Conservation (phyloP, 768 basidiomycete genomes). For the Tricholoma furcatifolium region DNA sequence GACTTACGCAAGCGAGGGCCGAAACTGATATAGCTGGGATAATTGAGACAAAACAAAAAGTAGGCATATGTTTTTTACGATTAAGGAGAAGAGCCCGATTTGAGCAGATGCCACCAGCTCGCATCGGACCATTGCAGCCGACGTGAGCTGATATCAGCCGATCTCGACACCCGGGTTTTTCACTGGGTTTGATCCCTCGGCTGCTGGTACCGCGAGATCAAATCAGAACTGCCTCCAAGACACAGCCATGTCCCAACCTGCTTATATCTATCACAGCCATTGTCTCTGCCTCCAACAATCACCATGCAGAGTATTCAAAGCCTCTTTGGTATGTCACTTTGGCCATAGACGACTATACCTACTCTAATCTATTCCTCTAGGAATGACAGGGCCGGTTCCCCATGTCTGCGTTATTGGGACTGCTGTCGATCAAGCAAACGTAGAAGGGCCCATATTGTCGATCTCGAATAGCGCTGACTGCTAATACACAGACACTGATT, state of each 20-base stretch:
- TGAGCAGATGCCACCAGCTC: too few relatives aligned
- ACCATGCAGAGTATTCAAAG: background rate
- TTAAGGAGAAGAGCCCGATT: too few relatives aligned
- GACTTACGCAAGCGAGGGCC: too few relatives aligned
- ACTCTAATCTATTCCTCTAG: background rate
- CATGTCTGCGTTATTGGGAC: too few relatives aligned
- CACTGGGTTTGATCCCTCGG: too few relatives aligned
- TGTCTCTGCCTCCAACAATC: background rate
- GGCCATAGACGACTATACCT: background rate
- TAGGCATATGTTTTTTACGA: too few relatives aligned
- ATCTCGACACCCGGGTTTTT: too few relatives aligned
- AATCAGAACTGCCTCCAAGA: background rate
- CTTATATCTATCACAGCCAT: background rate
- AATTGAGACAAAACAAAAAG: too few relatives aligned
- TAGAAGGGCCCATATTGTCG: background rate
- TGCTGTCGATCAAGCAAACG: background rate
- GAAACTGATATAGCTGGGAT: too few relatives aligned
- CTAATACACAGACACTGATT: background rate
- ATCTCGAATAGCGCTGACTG: background rate
- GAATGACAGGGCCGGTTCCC: background rate
- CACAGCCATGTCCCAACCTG: background rate
- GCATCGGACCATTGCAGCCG: too few relatives aligned
- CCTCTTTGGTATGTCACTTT: conserved; percentile 1
- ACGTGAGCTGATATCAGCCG: too few relatives aligned
- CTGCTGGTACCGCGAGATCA: too few relatives aligned